These are phyloP conservation scores for Oryza longistaminata DNA, from an alignment of 176 grass and related monocot genomes.

Conservation along the genomic window DNA sequence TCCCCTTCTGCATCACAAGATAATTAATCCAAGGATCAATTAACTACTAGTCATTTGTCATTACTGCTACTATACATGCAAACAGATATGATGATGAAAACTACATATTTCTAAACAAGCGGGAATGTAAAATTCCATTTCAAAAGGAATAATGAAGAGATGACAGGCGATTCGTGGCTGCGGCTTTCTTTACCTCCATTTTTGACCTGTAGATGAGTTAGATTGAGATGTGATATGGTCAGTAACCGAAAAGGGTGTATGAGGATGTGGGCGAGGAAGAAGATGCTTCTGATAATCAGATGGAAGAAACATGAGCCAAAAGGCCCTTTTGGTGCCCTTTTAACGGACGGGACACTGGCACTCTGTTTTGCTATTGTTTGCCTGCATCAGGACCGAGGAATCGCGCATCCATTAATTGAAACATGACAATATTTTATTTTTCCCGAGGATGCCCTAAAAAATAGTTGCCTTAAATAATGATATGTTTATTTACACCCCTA, in stretches of 20 bases:
- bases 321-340: slow-evolving; percentile 11
- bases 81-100: too few species aligned
- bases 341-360: not conserved
- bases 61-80: too few species aligned
- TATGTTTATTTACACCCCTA: too few species aligned
- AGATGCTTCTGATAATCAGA: not conserved
- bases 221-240: not conserved
- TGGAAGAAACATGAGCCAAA: not conserved
- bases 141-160: not conserved
- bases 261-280: not conserved
- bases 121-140: not conserved
- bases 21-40: not conserved
- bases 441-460: not conserved
- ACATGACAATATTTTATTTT: not conserved
- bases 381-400: slow-evolving; percentile 4
- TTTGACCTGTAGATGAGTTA: not conserved
- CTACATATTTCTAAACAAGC: too few species aligned
- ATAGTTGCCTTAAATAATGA: too few species aligned
- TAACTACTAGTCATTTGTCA: not conserved
- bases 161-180: not conserved
- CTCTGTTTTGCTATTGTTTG: not conserved
- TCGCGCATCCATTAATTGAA: not conserved
- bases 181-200: slow-evolving; percentile 24
- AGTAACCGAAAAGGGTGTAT: not conserved
- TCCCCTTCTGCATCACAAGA: slow-evolving; percentile 23